Conservation (phyloP, 148 eudicot species). For the Vaccinium vitisidaea region DNA sequence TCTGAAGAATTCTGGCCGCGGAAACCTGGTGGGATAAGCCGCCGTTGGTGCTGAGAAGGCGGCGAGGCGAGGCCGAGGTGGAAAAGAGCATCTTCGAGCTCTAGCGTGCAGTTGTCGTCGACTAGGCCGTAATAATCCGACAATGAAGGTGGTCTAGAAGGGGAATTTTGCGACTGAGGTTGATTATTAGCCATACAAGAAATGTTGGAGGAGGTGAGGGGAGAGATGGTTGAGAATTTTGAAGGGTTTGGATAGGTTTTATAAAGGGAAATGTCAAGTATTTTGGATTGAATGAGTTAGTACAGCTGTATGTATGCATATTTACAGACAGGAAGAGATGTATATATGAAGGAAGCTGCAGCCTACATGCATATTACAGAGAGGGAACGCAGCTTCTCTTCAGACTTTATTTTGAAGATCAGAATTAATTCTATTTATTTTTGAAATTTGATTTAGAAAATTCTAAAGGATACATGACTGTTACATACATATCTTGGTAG, state of each 20-base stretch:
- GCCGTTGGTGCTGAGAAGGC: too few relatives aligned
- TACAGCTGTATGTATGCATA: not conserved
- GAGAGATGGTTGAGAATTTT: not conserved
- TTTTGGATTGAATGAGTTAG: not conserved
- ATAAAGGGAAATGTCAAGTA: not conserved
- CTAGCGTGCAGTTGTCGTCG: not conserved
- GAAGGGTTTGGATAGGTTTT: conserved; percentile 6
- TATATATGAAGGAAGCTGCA: too few relatives aligned
- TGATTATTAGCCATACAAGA: not conserved
- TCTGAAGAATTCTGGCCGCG: too few relatives aligned
- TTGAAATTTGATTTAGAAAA: too few relatives aligned
- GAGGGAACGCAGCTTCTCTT: too few relatives aligned
- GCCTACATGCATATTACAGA: too few relatives aligned
- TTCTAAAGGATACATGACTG: too few relatives aligned
- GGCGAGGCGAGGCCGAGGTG: not conserved
- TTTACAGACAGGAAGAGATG: not conserved
- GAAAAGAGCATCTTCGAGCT: conserved; percentile 14
- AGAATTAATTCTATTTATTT: too few relatives aligned
- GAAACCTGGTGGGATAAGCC: too few relatives aligned
- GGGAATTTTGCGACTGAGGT: not conserved
- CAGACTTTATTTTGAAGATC: too few relatives aligned
- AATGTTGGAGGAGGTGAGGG: not conserved
- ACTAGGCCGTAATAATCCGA: not conserved
- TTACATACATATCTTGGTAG: too few relatives aligned
- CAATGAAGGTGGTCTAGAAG: not conserved